Conservation (phyloP, 2,329 filamentous ascomycete genomes). For the Rhynchosporium graminicola region DNA sequence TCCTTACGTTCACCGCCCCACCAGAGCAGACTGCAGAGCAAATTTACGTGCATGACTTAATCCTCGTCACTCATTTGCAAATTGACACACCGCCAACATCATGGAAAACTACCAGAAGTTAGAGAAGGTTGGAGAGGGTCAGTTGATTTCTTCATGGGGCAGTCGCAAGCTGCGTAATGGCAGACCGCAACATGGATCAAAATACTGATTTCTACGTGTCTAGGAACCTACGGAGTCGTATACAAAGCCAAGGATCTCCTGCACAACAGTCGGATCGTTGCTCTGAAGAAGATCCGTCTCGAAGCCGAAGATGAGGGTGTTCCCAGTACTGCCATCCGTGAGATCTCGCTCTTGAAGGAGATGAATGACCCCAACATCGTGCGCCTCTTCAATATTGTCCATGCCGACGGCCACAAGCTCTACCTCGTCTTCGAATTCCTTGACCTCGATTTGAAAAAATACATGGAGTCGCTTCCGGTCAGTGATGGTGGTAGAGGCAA, state of each 20-base stretch:
- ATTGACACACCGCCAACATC: slow-evolving; percentile 29
- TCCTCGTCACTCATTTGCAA: slow-evolving; percentile 36
- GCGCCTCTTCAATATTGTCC: slow-evolving; percentile 85
- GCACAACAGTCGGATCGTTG: slow-evolving; percentile 81
- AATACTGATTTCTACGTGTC: slow-evolving; percentile 30
- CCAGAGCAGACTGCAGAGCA: slow-evolving; percentile 32
- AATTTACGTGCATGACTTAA: slow-evolving; percentile 37
- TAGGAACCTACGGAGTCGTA: slow-evolving; percentile 92
- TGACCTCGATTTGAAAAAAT: slow-evolving; percentile 90
- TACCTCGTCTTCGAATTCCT: slow-evolving; percentile 93
- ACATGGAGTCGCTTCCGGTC: slow-evolving; percentile 88
- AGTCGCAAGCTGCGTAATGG: neutral
- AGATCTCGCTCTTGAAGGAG: slow-evolving; percentile 92
- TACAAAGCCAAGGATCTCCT: slow-evolving; percentile 90
- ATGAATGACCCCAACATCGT: slow-evolving; percentile 93
- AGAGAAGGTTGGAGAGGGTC: slow-evolving; percentile 95
- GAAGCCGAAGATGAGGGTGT: slow-evolving; percentile 95
- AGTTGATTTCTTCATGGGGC: slow-evolving; percentile 38
- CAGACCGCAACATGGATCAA: slow-evolving; percentile 10
- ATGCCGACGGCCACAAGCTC: slow-evolving; percentile 91
- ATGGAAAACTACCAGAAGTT: slow-evolving; percentile 98
- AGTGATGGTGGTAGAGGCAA: slow-evolving; percentile 84
- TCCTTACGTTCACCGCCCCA: slow-evolving; percentile 38
- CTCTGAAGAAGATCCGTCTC: slow-evolving; percentile 92
- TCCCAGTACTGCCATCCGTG: slow-evolving; percentile 88